Conservation (phyloP, 2,329 filamentous ascomycete genomes). For the Penicillium sp. region DNA sequence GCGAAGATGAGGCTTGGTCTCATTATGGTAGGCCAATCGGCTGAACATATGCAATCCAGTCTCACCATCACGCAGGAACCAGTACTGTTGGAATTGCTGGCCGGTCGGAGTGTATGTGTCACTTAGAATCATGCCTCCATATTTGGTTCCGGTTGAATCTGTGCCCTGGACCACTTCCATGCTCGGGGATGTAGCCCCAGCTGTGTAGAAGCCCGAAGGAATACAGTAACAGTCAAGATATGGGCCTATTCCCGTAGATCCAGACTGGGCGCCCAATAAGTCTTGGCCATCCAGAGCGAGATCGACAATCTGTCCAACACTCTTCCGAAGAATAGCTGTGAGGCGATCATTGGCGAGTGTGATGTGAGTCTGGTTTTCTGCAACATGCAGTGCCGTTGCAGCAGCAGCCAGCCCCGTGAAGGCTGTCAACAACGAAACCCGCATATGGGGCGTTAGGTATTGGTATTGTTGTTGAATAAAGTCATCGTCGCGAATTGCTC, state of each 20-base stretch:
- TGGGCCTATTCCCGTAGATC: slow-evolving; percentile 52
- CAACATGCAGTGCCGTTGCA: slow-evolving; percentile 18
- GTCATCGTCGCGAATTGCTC: neutral
- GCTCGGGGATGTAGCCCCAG: slow-evolving; percentile 50
- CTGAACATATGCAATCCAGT: slow-evolving; percentile 63
- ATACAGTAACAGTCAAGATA: slow-evolving; percentile 65
- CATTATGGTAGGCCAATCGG: slow-evolving; percentile 59
- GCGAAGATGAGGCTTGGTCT: slow-evolving; percentile 54
- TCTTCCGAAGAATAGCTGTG: slow-evolving; percentile 45
- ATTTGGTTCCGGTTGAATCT: slow-evolving; percentile 52
- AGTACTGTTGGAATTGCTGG: slow-evolving; percentile 62
- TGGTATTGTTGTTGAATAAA: neutral
- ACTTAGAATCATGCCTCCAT: slow-evolving; percentile 59
- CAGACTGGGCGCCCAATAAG: slow-evolving; percentile 49
- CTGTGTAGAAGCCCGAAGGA: slow-evolving; percentile 59
- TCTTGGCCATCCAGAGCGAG: slow-evolving; percentile 51
- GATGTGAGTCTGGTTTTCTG: slow-evolving; percentile 22
- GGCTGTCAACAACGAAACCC: neutral
- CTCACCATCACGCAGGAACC: slow-evolving; percentile 62
- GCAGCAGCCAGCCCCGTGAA: slow-evolving; percentile 6
- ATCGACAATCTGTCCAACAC: slow-evolving; percentile 41
- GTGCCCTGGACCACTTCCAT: slow-evolving; percentile 54
- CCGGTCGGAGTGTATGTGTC: slow-evolving; percentile 59
- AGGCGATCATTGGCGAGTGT: slow-evolving; percentile 47
- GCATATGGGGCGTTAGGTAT: neutral